Evolutionary conservation across 768 basidiomycete species (phyloP), one percentile per base, ranked within the genome.

Genomic region (Suillus variegatus): DNA sequence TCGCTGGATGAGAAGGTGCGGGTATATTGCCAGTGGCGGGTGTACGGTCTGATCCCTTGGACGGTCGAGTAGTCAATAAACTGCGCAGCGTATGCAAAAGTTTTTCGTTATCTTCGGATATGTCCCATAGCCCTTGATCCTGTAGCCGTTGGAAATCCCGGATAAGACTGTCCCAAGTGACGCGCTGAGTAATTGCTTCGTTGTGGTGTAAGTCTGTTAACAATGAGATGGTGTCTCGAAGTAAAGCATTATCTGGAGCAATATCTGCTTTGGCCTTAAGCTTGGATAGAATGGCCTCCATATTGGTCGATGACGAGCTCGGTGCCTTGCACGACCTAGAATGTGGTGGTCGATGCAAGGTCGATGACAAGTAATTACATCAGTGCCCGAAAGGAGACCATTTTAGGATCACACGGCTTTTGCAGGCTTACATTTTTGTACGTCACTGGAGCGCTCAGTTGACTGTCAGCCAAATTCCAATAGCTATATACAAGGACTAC

Each of bases 231-330:
- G 67, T 72, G 55, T 73, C 63, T 40, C 44, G 69, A 60, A 76
- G 73, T 43, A 75, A 61, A 7, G 57, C 41, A 35, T 66, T 61
- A 62, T 67, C 61, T 28, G 61, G 65, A 1, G 64, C 67, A 61
- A 60, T 52, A 43, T 63, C 60, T 46, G 57, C 60, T 35, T 58
- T 66, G 52, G 66, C 62, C 18, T 43, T 70, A 64, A 76, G 76
- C 36, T 69, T 71, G 28, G 64, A 62, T 63, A 76, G 65, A 65
- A 78, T 75, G 65, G 60, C 66, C 8, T 76, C 68, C 76, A 77
- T 76, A 43, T 46, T 54, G 20, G 25, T 28, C 6, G 57, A 28
- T 6, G 40, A 58, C 40, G 25, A 18, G 58, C 41, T 43, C 40
- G 3, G 43, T 18, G 18, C 41, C 57, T 18, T 41, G 22, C 22